Conservation (phyloP, 805 yeast genomes). For the Monosporozyma solicola region DNA sequence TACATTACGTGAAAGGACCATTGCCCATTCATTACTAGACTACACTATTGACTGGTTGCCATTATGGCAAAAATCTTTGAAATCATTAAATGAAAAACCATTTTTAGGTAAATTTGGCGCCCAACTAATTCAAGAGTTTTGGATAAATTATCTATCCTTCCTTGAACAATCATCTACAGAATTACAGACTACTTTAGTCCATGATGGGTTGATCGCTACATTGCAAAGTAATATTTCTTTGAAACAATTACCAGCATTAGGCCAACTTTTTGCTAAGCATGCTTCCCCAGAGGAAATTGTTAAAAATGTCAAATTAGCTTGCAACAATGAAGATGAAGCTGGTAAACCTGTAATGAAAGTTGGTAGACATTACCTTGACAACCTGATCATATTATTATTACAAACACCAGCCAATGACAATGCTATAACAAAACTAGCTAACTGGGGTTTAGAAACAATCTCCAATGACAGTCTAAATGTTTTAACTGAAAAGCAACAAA, state of each 20-base stretch:
- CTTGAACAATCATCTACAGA: conserved; percentile 5
- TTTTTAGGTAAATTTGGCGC: conserved; percentile 27
- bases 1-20: conserved; percentile 13
- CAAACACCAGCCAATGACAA: conserved; percentile 10
- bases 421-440: conserved; percentile 12
- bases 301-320: conserved; percentile 4
- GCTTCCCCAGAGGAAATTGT: conserved; percentile 12
- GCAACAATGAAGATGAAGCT: conserved; percentile 5
- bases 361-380: conserved; percentile 6
- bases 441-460: conserved; percentile 10
- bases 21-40: conserved; percentile 13
- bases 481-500: conserved; percentile 3
- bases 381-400: conserved; percentile 8
- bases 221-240: conserved; percentile 12
- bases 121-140: conserved; percentile 26
- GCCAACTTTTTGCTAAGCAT: conserved; percentile 12
- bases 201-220: conserved; percentile 11
- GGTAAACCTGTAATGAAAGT: background rate
- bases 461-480: conserved; percentile 12
- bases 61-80: conserved; percentile 24
- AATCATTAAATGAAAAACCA: conserved; percentile 22
- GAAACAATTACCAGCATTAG: conserved; percentile 12
- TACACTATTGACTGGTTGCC: conserved; percentile 17
- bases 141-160: conserved; percentile 22
- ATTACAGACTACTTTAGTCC: background rate